phyloP scores from a whole-genome alignment of 306 rosid species.

The Sechiopsis laciniata region DNA sequence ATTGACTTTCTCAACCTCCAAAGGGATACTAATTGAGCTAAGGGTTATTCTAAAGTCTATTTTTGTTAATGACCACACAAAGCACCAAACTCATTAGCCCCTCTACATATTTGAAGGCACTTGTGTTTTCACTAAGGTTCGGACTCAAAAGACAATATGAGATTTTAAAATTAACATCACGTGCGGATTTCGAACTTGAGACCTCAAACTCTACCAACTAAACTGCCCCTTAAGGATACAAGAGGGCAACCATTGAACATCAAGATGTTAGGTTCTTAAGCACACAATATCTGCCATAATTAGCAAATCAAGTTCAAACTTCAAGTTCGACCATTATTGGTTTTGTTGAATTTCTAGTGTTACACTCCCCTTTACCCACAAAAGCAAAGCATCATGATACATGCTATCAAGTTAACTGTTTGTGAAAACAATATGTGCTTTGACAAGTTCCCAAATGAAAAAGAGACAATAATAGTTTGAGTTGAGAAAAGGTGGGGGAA shows the following conservation, averaged over 20 bases:
- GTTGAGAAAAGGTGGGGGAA: neutral
- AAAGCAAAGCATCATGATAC: neutral
- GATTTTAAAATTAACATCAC: no score
- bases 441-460: conserved; percentile 5
- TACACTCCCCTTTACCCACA: conserved; percentile 23
- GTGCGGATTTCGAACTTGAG: no score
- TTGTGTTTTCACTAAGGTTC: no score
- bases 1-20: conserved; percentile 14
- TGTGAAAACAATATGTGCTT: conserved; percentile 17
- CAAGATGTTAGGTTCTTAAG: conserved; percentile 20
- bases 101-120: no score
- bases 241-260: neutral
- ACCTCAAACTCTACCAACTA: no score
- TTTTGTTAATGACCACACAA: neutral
- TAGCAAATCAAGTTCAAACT: conserved; percentile 8
- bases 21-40: conserved; percentile 2
- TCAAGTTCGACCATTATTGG: conserved; percentile 14
- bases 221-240: no score
- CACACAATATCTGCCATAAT: conserved; percentile 2
- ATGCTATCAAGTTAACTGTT: conserved; percentile 1
- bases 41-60: neutral
- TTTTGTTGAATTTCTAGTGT: conserved; percentile 17
- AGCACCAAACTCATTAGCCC: neutral
- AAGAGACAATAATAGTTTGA: conserved; percentile 1
- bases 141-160: no score